phyloP scores from a whole-genome alignment of 192 early-diverging fungal species.

The Backusella mclennaniae region DNA sequence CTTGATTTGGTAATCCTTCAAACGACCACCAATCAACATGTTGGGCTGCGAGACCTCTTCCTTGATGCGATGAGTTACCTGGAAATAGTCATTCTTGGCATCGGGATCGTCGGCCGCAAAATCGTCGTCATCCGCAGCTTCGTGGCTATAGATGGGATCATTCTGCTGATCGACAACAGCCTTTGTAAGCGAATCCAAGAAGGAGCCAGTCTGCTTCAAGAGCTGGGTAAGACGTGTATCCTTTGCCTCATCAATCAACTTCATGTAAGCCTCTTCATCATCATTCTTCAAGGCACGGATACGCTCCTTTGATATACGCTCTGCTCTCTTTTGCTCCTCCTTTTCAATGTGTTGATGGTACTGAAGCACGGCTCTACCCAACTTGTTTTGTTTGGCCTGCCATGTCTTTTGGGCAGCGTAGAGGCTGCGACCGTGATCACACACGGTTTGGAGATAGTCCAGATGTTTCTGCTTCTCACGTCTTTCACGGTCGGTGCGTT shows the following conservation, averaged over 20 bases:
- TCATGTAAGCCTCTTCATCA: slow-evolving; percentile 97
- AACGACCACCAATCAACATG: slow-evolving; percentile 83
- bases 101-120: slow-evolving; percentile 33
- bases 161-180: slow-evolving; percentile 85
- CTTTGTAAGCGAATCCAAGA: slow-evolving; percentile 78
- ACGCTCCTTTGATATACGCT: slow-evolving; percentile 90
- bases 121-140: slow-evolving; percentile 25
- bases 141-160: slow-evolving; percentile 43
- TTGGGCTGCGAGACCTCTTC: slow-evolving; percentile 80
- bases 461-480: slow-evolving; percentile 81
- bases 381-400: slow-evolving; percentile 64
- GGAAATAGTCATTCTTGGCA: slow-evolving; percentile 77
- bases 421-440: slow-evolving; percentile 72
- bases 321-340: slow-evolving; percentile 89
- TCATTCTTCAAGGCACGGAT: slow-evolving; percentile 93
- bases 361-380: slow-evolving; percentile 75
- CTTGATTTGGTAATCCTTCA: slow-evolving; percentile 97
- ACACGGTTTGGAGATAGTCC: slow-evolving; percentile 77
- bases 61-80: slow-evolving; percentile 80
- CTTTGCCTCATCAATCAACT: slow-evolving; percentile 93
- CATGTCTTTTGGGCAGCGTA: slow-evolving; percentile 64
- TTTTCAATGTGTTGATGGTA: slow-evolving; percentile 85
- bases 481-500: slow-evolving; percentile 82
- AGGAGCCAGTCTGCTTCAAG: slow-evolving; percentile 86
- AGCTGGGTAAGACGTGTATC: slow-evolving; percentile 94